These are phyloP conservation scores for Pulicaria dysenterica DNA, from an alignment of 129 eudicot genomes.

Conservation along the genomic window DNA sequence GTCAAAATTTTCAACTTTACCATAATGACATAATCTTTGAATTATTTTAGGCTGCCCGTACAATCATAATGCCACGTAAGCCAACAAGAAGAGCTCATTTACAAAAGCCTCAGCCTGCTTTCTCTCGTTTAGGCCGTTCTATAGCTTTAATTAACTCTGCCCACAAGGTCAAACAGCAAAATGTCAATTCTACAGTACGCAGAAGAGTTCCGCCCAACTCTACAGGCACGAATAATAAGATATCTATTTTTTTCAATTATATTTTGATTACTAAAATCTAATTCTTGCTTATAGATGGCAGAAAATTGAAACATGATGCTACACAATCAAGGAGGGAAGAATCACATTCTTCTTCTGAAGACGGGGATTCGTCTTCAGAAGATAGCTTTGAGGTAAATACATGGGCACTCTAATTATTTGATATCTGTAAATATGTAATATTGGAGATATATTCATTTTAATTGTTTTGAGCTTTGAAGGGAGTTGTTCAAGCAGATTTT, in stretches of 20 bases:
- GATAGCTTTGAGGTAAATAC: conserved; percentile 53
- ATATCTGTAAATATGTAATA: neutral
- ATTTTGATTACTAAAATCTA: neutral
- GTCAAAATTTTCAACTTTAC: neutral
- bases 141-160: conserved; percentile 40
- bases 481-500: conserved; percentile 92
- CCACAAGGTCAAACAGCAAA: conserved; percentile 40
- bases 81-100: conserved; percentile 44
- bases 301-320: conserved; percentile 22
- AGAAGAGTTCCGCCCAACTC: conserved; percentile 24
- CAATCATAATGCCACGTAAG: conserved; percentile 59
- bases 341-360: conserved; percentile 29
- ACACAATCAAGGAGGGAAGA: conserved; percentile 28
- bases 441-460: neutral
- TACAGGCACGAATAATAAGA: conserved; percentile 35
- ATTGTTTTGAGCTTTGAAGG: conserved; percentile 46
- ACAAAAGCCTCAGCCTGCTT: conserved; percentile 45
- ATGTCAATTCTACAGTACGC: conserved; percentile 6
- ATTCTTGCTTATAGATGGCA: conserved; percentile 35
- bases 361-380: conserved; percentile 45
- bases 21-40: neutral
- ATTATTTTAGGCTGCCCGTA: conserved; percentile 5
- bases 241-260: neutral
- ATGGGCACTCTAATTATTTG: neutral
- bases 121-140: conserved; percentile 70